phyloP scores from a whole-genome alignment of 768 basidiomycete species.

The Macrolepiota dolichaula region DNA sequence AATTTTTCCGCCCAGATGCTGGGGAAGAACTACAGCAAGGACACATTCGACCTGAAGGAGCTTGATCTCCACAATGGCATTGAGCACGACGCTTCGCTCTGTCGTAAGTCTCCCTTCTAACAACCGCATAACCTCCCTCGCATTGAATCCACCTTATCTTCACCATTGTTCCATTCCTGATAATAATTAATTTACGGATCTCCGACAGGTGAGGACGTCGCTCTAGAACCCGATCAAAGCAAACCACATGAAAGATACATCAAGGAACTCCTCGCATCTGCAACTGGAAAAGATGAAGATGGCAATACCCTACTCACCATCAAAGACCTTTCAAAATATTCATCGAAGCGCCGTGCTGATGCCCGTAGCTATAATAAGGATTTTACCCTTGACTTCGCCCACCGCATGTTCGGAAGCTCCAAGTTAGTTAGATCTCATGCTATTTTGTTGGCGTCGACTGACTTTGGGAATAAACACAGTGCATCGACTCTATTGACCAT shows the following conservation, averaged over 20 bases:
- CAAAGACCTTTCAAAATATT: conserved; percentile 54
- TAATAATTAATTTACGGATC: background rate
- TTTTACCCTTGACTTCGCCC: conserved; percentile 45
- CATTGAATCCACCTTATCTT: background rate
- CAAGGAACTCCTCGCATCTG: conserved; percentile 52
- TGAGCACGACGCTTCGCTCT: conserved; percentile 65
- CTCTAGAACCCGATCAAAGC: conserved; percentile 45
- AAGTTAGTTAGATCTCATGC: conserved; percentile 47
- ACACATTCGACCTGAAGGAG: conserved; percentile 62
- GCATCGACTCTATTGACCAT: conserved; percentile 50
- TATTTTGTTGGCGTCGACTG: background rate
- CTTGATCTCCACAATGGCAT: conserved; percentile 74
- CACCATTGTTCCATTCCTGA: background rate
- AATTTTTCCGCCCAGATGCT: conserved; percentile 57
- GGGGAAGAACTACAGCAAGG: conserved; percentile 51
- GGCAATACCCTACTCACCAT: conserved; percentile 48
- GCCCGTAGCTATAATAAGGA: conserved; percentile 49
- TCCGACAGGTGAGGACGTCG: conserved; percentile 50
- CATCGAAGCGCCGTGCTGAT: conserved; percentile 60
- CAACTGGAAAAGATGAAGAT: conserved; percentile 53
- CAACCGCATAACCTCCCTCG: background rate
- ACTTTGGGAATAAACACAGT: conserved; percentile 28
- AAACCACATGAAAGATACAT: conserved; percentile 47
- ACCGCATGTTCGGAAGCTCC: conserved; percentile 61
- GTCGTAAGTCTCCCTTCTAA: conserved; percentile 39